Evolutionary conservation across 2,329 filamentous ascomycete species (phyloP), one percentile per base, ranked within the genome.

Genomic region (Teratosphaeria viscida): DNA sequence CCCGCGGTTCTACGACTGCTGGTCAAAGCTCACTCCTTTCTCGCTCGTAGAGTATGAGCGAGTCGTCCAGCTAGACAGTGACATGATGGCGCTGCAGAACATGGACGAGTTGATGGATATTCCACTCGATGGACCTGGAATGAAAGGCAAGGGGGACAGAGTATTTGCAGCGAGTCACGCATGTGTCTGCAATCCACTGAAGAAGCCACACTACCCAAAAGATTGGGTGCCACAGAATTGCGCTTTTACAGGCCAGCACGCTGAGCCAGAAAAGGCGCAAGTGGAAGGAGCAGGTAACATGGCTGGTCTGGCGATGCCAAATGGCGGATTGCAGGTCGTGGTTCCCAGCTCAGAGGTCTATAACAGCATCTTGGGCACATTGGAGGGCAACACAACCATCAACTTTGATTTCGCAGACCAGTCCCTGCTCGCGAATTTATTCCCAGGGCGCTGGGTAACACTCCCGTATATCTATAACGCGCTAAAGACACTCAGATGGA

Each of bases 71-170:
- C 80, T 96, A 58, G 91, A 96, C 75, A 88, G 86, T 69, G 91
- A 96, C 76, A 95, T 95, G 90, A 76, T 95, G 56, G 85, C 90
- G 7, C 75, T 86, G 64, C 80, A 80, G 68, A 95, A 95, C 74
- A 95, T 96, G 89, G 91, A 95, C 72, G 90, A 95, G 76, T 78
- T 95, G 65, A 95, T 95, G 89, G 84, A 89, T n/a, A 67, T 95
- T 56, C 77, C 83, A 62, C 82, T 95, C 54, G 89, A 92, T 73
- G 70, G 76, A 23, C 77, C 82, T 0, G 76, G 75, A 52, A 61
- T 78, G 60, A 76, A 67, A 1, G 84, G 80, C 11, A 76, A 75
- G 19, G 84, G 87, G 26, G 71, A 79, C 53, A 80, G 82, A 53
- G 88, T 95, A 37, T 92, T 95, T 73, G 90, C 89, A 1, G 89